These are phyloP conservation scores for Gracilaria gracilis DNA, from an alignment of 23 red algal genomes.

Conservation along the genomic window DNA sequence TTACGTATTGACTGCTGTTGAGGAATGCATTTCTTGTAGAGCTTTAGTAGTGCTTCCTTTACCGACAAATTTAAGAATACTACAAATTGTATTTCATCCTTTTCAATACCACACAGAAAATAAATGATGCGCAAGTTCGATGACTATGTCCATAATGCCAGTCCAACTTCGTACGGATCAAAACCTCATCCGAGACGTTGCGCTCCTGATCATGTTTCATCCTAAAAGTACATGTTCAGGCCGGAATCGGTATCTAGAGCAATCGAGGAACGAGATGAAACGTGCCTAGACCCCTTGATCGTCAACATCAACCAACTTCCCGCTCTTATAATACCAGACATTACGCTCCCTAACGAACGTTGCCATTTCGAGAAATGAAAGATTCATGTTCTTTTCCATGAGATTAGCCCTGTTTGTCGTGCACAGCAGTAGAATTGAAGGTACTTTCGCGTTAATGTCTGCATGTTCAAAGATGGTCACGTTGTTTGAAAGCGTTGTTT, in stretches of 20 bases:
- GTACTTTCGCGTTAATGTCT: neutral
- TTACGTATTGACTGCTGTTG: too few relatives aligned
- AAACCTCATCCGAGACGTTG: neutral
- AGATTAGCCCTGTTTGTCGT: constrained; percentile 40
- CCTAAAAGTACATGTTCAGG: neutral
- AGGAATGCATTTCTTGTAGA: too few relatives aligned
- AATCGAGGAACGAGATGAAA: neutral
- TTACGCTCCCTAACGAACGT: constrained; percentile 83
- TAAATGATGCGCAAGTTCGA: too few relatives aligned
- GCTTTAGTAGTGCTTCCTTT: too few relatives aligned
- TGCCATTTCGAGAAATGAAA: constrained; percentile 83
- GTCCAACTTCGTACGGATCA: too few relatives aligned
- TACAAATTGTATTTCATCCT: neutral
- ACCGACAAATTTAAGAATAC: neutral
- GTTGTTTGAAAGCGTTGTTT: neutral
- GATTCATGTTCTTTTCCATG: constrained; percentile 29
- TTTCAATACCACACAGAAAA: neutral
- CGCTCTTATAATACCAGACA: constrained; percentile 81
- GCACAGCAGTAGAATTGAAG: neutral
- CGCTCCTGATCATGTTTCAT: neutral
- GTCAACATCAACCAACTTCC: constrained; percentile 84
- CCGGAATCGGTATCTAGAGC: neutral
- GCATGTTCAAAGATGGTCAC: neutral
- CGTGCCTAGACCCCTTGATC: constrained; percentile 26
- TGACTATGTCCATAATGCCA: too few relatives aligned